Percentiles rank a stretch among this genome's conserved stretches.
These are phyloP conservation scores for Trichoderma asperelloides DNA, from an alignment of 495 filamentous ascomycete species.

Conservation along the genomic window DNA sequence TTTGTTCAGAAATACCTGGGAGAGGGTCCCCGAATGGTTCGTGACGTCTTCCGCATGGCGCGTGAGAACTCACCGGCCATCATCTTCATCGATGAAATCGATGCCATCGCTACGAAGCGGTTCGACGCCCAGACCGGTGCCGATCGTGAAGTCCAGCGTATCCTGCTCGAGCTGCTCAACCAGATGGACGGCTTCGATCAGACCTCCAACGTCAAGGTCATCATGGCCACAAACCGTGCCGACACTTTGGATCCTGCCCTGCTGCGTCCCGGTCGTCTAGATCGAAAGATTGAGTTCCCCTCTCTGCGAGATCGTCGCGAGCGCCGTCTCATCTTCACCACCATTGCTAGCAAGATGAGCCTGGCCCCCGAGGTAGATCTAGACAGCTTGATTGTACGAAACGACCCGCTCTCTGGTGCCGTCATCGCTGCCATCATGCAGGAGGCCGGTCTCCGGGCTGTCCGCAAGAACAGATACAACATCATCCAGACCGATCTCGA, in stretches of 20 bases:
- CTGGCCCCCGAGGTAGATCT: slow-evolving; percentile 92
- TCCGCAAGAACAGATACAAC: slow-evolving; percentile 97
- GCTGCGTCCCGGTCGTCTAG: slow-evolving; percentile 86
- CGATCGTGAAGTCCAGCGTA: slow-evolving; percentile 96
- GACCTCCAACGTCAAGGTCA: slow-evolving; percentile 97
- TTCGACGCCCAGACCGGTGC: slow-evolving; percentile 98
- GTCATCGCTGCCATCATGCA: slow-evolving; percentile 99
- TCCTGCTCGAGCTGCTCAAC: slow-evolving; percentile 91
- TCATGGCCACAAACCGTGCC: slow-evolving; percentile 98
- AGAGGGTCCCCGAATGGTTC: slow-evolving; percentile 96
- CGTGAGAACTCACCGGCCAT: slow-evolving; percentile 96
- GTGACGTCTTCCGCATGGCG: slow-evolving; percentile 98
- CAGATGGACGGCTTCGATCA: slow-evolving; percentile 99
- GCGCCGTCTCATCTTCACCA: slow-evolving; percentile 89
- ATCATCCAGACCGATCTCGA: slow-evolving; percentile 95
- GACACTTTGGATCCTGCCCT: slow-evolving; percentile 94
- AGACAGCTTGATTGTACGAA: slow-evolving; percentile 89
- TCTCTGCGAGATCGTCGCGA: slow-evolving; percentile 83
- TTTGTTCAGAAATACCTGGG: slow-evolving; percentile 98
- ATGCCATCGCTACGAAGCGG: slow-evolving; percentile 97
- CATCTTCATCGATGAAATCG: slow-evolving; percentile 99
- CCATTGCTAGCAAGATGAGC: slow-evolving; percentile 94
- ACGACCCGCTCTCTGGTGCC: slow-evolving; percentile 89
- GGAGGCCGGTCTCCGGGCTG: slow-evolving; percentile 88
- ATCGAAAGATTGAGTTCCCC: slow-evolving; percentile 98